These are phyloP conservation scores for Simmondsia chinensis DNA, from an alignment of 148 eudicot genomes.

Conservation along the genomic window DNA sequence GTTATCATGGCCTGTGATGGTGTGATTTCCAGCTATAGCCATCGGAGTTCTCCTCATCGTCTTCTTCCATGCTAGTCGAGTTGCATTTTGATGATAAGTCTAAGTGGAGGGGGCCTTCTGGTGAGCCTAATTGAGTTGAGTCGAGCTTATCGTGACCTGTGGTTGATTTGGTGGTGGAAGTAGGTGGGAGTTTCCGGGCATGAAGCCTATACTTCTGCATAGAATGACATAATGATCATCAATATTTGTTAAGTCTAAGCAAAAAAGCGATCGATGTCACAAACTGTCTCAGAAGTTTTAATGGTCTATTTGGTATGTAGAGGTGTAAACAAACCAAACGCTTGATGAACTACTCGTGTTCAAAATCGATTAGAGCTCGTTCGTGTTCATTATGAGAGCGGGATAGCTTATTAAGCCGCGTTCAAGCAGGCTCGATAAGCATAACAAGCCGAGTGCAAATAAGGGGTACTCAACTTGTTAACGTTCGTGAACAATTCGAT, in stretches of 20 bases:
- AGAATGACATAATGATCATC: not conserved
- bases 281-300: no score
- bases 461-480: no score
- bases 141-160: slow-evolving; percentile 3
- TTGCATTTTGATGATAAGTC: slow-evolving; percentile 16
- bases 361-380: no score
- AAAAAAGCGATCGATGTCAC: no score
- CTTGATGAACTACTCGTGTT: no score
- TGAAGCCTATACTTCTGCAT: slow-evolving; percentile 57
- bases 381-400: no score
- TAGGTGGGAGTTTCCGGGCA: slow-evolving; percentile 25
- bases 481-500: no score
- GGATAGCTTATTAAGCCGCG: no score
- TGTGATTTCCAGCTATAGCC: slow-evolving; percentile 23
- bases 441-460: no score
- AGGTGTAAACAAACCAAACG: no score
- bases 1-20: slow-evolving; percentile 1
- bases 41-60: slow-evolving; percentile 43
- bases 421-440: no score
- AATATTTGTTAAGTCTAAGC: not conserved
- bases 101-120: slow-evolving; percentile 29
- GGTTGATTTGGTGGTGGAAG: slow-evolving; percentile 1
- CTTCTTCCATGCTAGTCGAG: slow-evolving; percentile 28
- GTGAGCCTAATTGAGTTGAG: slow-evolving; percentile 20
- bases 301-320: no score